Conservation (phyloP, 306 rosid genomes). For the Cucurbita pepo region DNA sequence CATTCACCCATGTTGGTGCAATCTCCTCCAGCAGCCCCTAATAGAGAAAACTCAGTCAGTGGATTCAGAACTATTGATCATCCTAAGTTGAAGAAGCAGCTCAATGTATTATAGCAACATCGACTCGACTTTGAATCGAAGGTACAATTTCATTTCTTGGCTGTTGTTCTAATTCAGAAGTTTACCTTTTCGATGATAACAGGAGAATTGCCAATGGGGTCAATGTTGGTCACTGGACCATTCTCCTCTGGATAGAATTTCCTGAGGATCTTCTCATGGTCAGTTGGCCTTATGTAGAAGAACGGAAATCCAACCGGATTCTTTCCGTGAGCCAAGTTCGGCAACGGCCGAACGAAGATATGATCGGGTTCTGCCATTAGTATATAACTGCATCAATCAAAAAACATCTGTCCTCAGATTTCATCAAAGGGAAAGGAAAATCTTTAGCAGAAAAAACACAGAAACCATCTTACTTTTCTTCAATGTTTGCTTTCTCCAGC, state of each 20-base stretch:
- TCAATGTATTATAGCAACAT: not conserved
- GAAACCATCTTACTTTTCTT: slow-evolving; percentile 52
- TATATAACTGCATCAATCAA: slow-evolving; percentile 71
- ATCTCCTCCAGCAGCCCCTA: slow-evolving; percentile 82
- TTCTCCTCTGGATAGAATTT: slow-evolving; percentile 60
- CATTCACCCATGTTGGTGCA: slow-evolving; percentile 96
- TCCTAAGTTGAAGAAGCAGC: not conserved
- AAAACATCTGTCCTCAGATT: slow-evolving; percentile 13
- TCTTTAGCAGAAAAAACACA: not conserved
- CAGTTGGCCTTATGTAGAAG: slow-evolving; percentile 68
- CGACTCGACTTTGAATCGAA: not conserved
- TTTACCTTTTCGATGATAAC: slow-evolving; percentile 78
- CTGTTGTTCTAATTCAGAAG: not conserved
- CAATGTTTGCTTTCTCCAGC: slow-evolving; percentile 75
- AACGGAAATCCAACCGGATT: slow-evolving; percentile 66
- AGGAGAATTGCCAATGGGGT: slow-evolving; percentile 95
- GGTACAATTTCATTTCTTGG: not conserved
- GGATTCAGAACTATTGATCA: slow-evolving; percentile 5
- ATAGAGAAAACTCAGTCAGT: slow-evolving; percentile 14
- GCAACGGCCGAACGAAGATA: slow-evolving; percentile 62
- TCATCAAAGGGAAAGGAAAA: slow-evolving; percentile 7
- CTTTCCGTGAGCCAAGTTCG: slow-evolving; percentile 54
- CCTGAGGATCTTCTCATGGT: slow-evolving; percentile 51
- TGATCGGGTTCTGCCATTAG: slow-evolving; percentile 98
- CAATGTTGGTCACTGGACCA: slow-evolving; percentile 71